Evolutionary conservation across 2,329 filamentous ascomycete genomes (phyloP).

Genomic region (Coleophoma crateriformis): DNA sequence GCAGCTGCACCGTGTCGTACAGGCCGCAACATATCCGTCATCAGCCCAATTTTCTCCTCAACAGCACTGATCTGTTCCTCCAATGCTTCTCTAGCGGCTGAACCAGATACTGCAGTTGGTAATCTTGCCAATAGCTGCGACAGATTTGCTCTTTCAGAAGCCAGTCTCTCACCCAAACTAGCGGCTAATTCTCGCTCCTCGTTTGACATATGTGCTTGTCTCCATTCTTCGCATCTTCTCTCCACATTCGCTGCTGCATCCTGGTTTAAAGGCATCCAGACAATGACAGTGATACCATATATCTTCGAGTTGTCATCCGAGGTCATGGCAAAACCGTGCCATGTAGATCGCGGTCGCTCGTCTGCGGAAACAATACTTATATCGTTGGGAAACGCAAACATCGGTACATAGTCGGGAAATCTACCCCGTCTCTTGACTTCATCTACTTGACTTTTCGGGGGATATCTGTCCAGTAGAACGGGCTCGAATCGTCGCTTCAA

Average conservation of each 20-base stretch:
- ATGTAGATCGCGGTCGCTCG: conserved; percentile 88
- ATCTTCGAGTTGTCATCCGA: conserved; percentile 86
- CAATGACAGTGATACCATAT: conserved; percentile 83
- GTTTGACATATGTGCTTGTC: conserved; percentile 80
- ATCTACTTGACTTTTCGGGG: conserved; percentile 74
- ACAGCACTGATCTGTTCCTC: conserved; percentile 94
- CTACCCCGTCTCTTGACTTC: conserved; percentile 74
- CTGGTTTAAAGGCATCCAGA: conserved; percentile 84
- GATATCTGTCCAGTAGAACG: conserved; percentile 91
- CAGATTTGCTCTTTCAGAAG: conserved; percentile 80
- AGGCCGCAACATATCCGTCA: conserved; percentile 92
- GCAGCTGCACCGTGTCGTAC: conserved; percentile 90
- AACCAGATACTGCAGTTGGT: conserved; percentile 74
- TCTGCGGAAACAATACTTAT: conserved; percentile 96
- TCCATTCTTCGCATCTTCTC: conserved; percentile 77
- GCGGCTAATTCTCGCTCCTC: conserved; percentile 89
- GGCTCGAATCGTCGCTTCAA: conserved; percentile 92
- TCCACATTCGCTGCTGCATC: conserved; percentile 81
- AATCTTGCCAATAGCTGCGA: conserved; percentile 82
- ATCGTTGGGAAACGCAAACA: conserved; percentile 99
- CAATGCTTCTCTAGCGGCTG: conserved; percentile 71
- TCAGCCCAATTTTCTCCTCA: conserved; percentile 93
- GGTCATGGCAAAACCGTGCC: conserved; percentile 99
- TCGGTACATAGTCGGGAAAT: conserved; percentile 96
- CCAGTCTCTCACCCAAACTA: conserved; percentile 83